Conservation (phyloP, 768 basidiomycete genomes). For the Suillus hirtellus region DNA sequence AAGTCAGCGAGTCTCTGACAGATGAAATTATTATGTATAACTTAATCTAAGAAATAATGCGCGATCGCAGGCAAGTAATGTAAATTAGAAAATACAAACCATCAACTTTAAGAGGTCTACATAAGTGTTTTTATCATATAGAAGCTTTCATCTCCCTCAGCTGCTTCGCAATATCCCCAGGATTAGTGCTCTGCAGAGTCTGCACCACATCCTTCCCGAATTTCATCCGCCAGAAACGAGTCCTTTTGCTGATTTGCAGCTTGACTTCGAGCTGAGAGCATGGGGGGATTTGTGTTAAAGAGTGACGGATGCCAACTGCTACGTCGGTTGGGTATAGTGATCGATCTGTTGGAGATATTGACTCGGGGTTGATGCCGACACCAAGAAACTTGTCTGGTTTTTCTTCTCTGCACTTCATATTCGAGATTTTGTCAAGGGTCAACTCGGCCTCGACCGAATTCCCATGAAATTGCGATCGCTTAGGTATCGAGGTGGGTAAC, state of each 20-base stretch:
- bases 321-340: constrained; percentile 9
- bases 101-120: background rate
- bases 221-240: constrained; percentile 42
- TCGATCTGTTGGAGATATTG: constrained; percentile 3
- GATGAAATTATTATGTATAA: background rate
- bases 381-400: background rate
- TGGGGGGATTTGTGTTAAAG: background rate
- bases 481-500: background rate
- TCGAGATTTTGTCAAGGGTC: background rate
- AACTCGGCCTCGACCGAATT: background rate
- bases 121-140: constrained; percentile 7
- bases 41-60: background rate
- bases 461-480: background rate
- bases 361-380: background rate
- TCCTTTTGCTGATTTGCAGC: constrained; percentile 38
- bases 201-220: constrained; percentile 30
- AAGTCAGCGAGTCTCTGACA: background rate
- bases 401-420: too few relatives aligned
- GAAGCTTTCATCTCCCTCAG: constrained; percentile 44
- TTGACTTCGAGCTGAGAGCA: constrained; percentile 32
- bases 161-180: constrained; percentile 44
- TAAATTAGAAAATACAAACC: background rate
- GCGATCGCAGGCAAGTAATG: background rate
- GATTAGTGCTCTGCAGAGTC: constrained; percentile 36
- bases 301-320: constrained; percentile 3